Base-by-base conservation (phyloP, 306 rosid genomes). In the Mimosa pudica region DNA sequence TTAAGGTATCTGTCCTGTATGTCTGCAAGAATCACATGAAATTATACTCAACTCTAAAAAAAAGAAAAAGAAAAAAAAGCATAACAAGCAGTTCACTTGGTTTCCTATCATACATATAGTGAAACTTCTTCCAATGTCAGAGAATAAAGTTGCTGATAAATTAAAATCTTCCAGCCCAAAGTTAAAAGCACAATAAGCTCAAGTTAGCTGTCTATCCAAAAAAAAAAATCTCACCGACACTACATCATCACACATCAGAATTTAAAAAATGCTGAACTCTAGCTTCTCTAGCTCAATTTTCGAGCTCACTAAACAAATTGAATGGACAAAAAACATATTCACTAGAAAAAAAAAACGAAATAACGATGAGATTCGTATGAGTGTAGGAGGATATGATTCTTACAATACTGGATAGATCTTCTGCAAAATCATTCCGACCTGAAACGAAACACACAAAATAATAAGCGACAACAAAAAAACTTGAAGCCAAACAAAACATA, bases 361-460 rank as follows among this genome's bases (percentile, higher is more conserved):
- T 5, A 78, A 78, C 18, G n/a, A 55, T 16, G 51, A 68, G 13
- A 75, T 51, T 77, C 52, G 45, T 61, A 61, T 76, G 82, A 41
- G 82, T 70, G 82, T 55, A 64, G 82, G 36, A 70, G 75, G 87
- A 88, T 78, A 70, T 73, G 87, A 88, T 78, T 80, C 97, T 86
- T 95, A 95, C 99, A 75, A 86, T 82, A 76, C 83, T 87, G 8
- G 94, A 82, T 45, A 95, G 76, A 83, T 95, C 98, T 32, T 93
- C 94, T 8, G 80, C 79, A 81, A 89, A 91, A 16, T 90, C 96
- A 60, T 69, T 79, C 82, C 84, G 84, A 16, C 93, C 99, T 93
- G 97, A 78, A 81, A 82, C 20, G 75, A 77, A 44, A 79, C 10
- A 51, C 20, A 47, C 36, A 76, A 69, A 82, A 78, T 78, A 49